These are phyloP conservation scores for Pythium plurisporium DNA, from an alignment of 352 stramenopile genomes.

Conservation along the genomic window DNA sequence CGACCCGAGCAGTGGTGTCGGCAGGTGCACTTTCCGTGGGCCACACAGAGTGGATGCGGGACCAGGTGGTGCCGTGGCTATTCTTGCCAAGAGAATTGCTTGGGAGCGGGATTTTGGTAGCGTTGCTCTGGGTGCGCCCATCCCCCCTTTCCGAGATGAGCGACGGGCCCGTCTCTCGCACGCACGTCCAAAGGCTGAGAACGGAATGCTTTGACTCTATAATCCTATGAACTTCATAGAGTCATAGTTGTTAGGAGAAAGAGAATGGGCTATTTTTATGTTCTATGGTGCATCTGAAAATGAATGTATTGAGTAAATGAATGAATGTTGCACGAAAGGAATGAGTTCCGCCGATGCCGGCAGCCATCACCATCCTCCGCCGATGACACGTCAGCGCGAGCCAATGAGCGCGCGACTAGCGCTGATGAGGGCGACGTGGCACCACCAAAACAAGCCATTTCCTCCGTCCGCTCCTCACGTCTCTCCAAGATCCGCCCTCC, in stretches of 20 bases:
- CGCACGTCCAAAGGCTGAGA: slow-evolving; percentile 1
- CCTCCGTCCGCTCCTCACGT: neutral
- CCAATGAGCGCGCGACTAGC: slow-evolving; percentile 19
- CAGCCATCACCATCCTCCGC: neutral
- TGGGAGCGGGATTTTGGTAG: too few relatives aligned
- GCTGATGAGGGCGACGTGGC: slow-evolving; percentile 25
- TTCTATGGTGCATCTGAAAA: too few relatives aligned
- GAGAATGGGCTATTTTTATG: too few relatives aligned
- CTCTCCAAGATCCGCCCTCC: neutral
- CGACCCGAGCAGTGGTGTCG: neutral
- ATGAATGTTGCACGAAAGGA: too few relatives aligned
- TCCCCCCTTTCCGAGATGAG: too few relatives aligned
- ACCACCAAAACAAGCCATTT: slow-evolving; percentile 3
- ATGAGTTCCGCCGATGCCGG: slow-evolving; percentile 1
- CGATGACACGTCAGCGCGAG: slow-evolving; percentile 23
- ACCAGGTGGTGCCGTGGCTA: too few relatives aligned
- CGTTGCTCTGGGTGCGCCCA: too few relatives aligned
- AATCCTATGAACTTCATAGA: neutral
- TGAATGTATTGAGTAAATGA: too few relatives aligned
- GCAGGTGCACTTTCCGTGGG: neutral
- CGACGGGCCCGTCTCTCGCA: neutral
- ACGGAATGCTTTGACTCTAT: slow-evolving; percentile 11
- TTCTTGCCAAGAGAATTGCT: too few relatives aligned
- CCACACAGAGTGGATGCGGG: slow-evolving; percentile 1
- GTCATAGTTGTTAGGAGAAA: too few relatives aligned